phyloP scores from a whole-genome alignment of 306 rosid species.

The Casuarina glauca region DNA sequence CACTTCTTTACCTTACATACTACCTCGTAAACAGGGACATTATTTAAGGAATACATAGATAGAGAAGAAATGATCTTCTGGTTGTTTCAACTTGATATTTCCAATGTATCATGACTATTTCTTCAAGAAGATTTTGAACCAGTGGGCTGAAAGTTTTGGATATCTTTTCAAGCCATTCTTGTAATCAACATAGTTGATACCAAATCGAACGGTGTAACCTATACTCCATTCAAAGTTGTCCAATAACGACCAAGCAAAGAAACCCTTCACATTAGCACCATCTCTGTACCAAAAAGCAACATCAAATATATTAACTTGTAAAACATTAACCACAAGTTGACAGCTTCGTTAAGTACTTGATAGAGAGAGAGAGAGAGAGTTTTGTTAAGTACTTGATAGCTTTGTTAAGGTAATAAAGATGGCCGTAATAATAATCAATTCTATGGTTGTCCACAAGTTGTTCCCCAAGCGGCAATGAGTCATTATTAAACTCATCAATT shows the following conservation, averaged over 20 bases:
- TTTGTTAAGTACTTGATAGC: constrained; percentile 41
- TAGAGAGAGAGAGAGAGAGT: neutral
- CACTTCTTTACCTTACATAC: neutral
- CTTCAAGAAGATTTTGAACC: constrained; percentile 59
- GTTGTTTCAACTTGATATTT: too few species aligned
- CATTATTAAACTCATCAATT: constrained; percentile 53
- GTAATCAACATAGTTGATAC: constrained; percentile 58
- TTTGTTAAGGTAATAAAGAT: constrained; percentile 40
- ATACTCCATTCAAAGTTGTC: constrained; percentile 63
- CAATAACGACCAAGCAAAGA: constrained; percentile 69
- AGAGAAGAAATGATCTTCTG: neutral
- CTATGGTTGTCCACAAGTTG: constrained; percentile 34
- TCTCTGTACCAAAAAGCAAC: constrained; percentile 27
- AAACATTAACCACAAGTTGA: too few species aligned
- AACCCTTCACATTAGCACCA: constrained; percentile 68
- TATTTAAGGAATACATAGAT: neutral
- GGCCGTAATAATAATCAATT: constrained; percentile 42
- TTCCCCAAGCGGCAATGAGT: constrained; percentile 37
- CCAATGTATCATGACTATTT: neutral
- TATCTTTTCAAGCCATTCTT: constrained; percentile 48
- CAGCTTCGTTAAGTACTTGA: too few species aligned
- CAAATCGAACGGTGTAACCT: constrained; percentile 61
- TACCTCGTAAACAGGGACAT: neutral
- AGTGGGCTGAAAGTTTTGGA: constrained; percentile 58
- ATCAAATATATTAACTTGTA: neutral